A percentile compares a stretch with the other conserved stretches of the same genome.
These are phyloP conservation scores for Gonium pectorale DNA, from an alignment of 139 green algal genomes.

Conservation along the genomic window DNA sequence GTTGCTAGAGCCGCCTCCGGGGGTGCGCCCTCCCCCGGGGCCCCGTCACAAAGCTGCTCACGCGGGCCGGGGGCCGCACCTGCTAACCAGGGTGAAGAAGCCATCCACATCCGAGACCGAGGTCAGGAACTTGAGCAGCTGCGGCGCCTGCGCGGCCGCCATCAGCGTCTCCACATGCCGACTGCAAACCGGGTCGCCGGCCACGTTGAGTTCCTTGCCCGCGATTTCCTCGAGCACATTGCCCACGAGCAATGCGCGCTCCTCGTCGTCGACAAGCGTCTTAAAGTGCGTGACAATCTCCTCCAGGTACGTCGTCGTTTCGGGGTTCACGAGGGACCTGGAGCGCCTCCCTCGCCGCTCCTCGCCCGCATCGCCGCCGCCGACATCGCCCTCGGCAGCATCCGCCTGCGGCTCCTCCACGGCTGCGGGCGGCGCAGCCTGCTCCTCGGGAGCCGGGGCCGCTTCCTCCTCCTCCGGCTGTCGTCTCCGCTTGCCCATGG, in stretches of 20 bases:
- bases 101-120: constrained; percentile 49
- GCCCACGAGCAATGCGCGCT: constrained; percentile 69
- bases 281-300: constrained; percentile 70
- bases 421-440: too few relatives aligned
- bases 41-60: too few relatives aligned
- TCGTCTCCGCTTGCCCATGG: too few relatives aligned
- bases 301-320: constrained; percentile 38
- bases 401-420: not conserved
- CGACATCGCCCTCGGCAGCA: not conserved
- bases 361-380: too few relatives aligned
- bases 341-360: not conserved
- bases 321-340: not conserved
- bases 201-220: constrained; percentile 48
- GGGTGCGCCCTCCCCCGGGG: too few relatives aligned
- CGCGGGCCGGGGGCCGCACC: constrained; percentile 42
- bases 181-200: constrained; percentile 60
- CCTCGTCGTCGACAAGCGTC: constrained; percentile 71
- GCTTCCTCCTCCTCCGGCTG: too few relatives aligned
- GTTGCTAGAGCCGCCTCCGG: too few relatives aligned
- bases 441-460: too few relatives aligned
- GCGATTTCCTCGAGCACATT: constrained; percentile 78
- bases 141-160: constrained; percentile 42
- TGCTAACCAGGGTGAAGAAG: constrained; percentile 55
- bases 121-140: constrained; percentile 59
- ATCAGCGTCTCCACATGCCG: constrained; percentile 79